A percentile compares a stretch with the other conserved stretches of the same genome.
These are phyloP conservation scores for Suhomyces guaymorum DNA, from an alignment of 1,139 yeast genomes.

Conservation along the genomic window DNA sequence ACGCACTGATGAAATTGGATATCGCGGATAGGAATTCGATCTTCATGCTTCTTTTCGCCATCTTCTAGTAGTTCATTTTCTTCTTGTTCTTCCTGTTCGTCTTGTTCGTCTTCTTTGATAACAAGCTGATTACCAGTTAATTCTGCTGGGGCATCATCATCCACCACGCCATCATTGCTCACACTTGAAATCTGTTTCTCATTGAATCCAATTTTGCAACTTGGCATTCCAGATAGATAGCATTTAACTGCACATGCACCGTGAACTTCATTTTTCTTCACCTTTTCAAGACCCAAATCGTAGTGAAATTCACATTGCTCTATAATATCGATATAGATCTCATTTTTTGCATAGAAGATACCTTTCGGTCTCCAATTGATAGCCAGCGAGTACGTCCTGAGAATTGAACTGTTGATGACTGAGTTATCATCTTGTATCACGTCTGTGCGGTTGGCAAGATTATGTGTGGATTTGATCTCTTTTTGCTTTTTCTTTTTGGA, in stretches of 20 bases:
- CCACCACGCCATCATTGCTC: constrained; percentile 15
- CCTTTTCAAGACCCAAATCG: constrained; percentile 32
- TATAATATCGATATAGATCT: constrained; percentile 45
- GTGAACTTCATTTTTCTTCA: constrained; percentile 37
- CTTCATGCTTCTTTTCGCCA: constrained; percentile 10
- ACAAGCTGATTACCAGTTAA: constrained; percentile 21
- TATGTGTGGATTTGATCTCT: constrained; percentile 39
- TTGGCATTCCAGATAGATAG: constrained; percentile 50
- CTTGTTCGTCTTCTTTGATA: constrained; percentile 19
- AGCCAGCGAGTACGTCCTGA: constrained; percentile 44
- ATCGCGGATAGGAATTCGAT: constrained; percentile 38
- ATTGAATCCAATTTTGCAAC: constrained; percentile 46
- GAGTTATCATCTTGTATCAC: constrained; percentile 28
- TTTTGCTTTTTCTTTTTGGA: constrained; percentile 19
- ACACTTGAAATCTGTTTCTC: constrained; percentile 24
- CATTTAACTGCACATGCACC: constrained; percentile 44
- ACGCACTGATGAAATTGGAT: constrained; percentile 52
- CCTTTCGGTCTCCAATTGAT: constrained; percentile 53
- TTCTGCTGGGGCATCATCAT: constrained; percentile 1
- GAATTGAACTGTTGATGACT: constrained; percentile 59
- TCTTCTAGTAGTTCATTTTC: constrained; percentile 7
- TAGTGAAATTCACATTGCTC: constrained; percentile 44
- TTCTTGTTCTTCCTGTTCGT: constrained; percentile 17
- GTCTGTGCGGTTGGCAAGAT: constrained; percentile 40
- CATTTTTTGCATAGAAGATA: constrained; percentile 48